Percentiles rank a stretch among this genome's conserved stretches.
Conservation (phyloP, 257 asterid genomes). For the Solanum ossicruentum region DNA sequence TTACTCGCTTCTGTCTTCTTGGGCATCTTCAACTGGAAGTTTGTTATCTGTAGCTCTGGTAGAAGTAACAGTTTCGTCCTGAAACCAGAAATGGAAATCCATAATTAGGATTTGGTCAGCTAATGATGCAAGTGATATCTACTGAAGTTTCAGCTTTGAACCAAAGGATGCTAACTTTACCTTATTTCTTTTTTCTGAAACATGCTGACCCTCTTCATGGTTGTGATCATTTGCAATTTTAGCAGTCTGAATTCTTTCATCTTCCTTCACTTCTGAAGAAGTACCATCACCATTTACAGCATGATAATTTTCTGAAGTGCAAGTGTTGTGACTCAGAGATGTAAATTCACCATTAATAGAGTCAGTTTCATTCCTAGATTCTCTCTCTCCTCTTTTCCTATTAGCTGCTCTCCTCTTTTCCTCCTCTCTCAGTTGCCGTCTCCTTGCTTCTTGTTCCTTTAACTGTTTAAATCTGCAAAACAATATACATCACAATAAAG, state of each 20-base stretch:
- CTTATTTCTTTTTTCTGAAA: conserved; percentile 29
- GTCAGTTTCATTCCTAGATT: conserved; percentile 5
- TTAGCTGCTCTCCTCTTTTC: conserved; percentile 33
- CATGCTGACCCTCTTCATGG: conserved; percentile 22
- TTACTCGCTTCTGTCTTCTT: background rate
- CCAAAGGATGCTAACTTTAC: conserved; percentile 11
- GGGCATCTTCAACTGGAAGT: background rate
- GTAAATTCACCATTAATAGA: conserved; percentile 1
- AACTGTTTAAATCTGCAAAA: conserved; percentile 70
- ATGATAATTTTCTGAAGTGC: conserved; percentile 8
- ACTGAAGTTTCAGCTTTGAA: background rate
- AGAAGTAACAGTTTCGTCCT: conserved; percentile 8
- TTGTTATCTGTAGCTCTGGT: conserved; percentile 1
- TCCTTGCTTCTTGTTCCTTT: conserved; percentile 82
- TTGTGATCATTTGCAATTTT: conserved; percentile 15
- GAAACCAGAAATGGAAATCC: background rate
- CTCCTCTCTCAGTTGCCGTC: conserved; percentile 54
- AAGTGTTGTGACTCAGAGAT: conserved; percentile 4
- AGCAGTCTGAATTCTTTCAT: conserved; percentile 4
- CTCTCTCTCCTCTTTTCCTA: conserved; percentile 18
- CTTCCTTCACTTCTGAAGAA: conserved; percentile 21
- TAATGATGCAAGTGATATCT: background rate
- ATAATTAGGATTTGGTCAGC: background rate
- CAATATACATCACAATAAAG: background rate
- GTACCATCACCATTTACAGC: conserved; percentile 33